Evolutionary conservation across 2,329 filamentous ascomycete species (phyloP).

Genomic region (Cordyceps tenuipes): DNA sequence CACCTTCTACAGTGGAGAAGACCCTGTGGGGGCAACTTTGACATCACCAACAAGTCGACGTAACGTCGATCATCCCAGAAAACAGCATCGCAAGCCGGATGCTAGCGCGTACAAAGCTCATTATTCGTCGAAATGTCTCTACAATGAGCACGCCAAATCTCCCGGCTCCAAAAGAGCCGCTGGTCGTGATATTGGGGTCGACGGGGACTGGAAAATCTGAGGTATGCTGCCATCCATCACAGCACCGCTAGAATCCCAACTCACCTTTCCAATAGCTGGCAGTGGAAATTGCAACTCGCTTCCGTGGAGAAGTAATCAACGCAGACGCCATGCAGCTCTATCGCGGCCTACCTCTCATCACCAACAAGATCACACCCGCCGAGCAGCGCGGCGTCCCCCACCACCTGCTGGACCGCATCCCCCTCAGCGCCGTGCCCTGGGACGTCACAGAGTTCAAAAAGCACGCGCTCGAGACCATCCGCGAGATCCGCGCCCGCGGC

Average conservation of each 20-base stretch:
- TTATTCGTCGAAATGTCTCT: constrained; percentile 27
- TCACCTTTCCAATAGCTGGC: constrained; percentile 54
- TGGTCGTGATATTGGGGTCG: constrained; percentile 78
- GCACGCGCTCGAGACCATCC: constrained; percentile 60
- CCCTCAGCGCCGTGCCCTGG: constrained; percentile 72
- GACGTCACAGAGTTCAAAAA: constrained; percentile 68
- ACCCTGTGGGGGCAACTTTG: not conserved
- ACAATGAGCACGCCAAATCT: constrained; percentile 29
- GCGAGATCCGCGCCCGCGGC: constrained; percentile 68
- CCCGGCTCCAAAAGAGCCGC: constrained; percentile 42
- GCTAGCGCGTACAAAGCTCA: not conserved
- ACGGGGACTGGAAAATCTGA: constrained; percentile 93
- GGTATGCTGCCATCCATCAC: constrained; percentile 40
- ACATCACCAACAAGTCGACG: not conserved
- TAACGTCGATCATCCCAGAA: not conserved
- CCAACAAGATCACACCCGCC: constrained; percentile 74
- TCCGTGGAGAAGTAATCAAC: constrained; percentile 92
- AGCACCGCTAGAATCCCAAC: not conserved
- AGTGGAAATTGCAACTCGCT: constrained; percentile 72
- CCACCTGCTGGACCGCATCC: constrained; percentile 75
- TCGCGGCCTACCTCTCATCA: constrained; percentile 82
- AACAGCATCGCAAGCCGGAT: not conserved
- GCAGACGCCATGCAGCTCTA: constrained; percentile 99
- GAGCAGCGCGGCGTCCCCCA: constrained; percentile 78
- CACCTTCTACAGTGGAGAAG: not conserved